Base-by-base conservation (phyloP, 148 eudicot genomes). In the Camellia japonica region DNA sequence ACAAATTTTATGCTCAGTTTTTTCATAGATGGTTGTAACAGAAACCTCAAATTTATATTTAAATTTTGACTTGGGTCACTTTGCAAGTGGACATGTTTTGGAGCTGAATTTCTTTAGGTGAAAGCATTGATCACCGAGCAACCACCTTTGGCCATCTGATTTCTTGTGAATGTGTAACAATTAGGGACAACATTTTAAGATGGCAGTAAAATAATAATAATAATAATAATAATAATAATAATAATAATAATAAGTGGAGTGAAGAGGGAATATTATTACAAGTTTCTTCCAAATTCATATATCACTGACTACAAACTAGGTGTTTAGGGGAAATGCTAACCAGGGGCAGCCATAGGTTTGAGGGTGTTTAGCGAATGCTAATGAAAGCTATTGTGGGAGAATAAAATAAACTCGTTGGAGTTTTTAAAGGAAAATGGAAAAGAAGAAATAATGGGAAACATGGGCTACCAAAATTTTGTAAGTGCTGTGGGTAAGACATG, bases 61-160 rank as follows among this genome's bases (percentile, higher is more conserved):
- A 49, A 19, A n/a, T 8, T 4, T 46, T 47, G 44, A 46, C 41
- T 71, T 71, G 74, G 74, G 74, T 47, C n/a, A 6, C 71, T 49
- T n/a, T 71, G 56, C 11, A 71, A 71, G 58, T 71, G 13, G 74
- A 71, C 74, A 6, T 71, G 74, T 49, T n/a, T 49, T 47, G 46
- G n/a, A 7, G 58, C 41, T n/a, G 15, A 49, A 14, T 71, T 19
- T 49, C 58, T 71, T 71, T 10, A 41, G 42, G 74, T 5, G 52
- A 71, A 19, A n/a, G 56, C 30, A 71, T 71, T 71, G 74, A 71
- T 71, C 16, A 11, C 42, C 74, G 19, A 49, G 23, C 58, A 19
- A 47, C 38, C 12, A 54, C 73, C 11, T 71, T 16, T 71, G 38
- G 58, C 74, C 9, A 51, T 54, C 38, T 19, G 7, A 42, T 41